A percentile compares a stretch with the other conserved stretches of the same genome.
Conservation (phyloP, 2,329 filamentous ascomycete genomes). For the Trichoderma aggressivum region DNA sequence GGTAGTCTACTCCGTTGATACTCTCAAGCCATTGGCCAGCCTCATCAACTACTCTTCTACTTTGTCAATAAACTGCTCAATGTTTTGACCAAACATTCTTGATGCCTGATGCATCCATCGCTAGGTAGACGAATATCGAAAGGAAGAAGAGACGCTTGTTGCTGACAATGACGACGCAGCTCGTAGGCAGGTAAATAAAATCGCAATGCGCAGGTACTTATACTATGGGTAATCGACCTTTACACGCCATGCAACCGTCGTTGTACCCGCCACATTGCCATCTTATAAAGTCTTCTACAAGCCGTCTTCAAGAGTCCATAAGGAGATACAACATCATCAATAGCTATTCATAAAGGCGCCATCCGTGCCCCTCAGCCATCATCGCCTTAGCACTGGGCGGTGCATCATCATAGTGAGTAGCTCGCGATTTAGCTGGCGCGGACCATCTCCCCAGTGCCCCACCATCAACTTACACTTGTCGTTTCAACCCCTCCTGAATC, state of each 20-base stretch:
- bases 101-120: neutral
- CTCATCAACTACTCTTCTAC: neutral
- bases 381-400: neutral
- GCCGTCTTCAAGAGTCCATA: neutral
- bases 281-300: neutral
- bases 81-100: neutral
- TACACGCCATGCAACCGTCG: no score
- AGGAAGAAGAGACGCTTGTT: neutral
- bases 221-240: neutral
- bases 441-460: constrained; percentile 1
- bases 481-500: constrained; percentile 16
- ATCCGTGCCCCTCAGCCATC: neutral
- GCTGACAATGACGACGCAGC: neutral
- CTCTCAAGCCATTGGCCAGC: neutral
- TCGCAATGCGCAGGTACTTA: neutral
- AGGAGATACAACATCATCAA: neutral
- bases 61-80: neutral
- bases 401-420: neutral
- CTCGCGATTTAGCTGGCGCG: constrained; percentile 4
- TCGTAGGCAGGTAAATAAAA: neutral
- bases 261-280: neutral
- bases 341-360: neutral
- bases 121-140: neutral
- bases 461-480: constrained; percentile 10
- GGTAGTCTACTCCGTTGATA: neutral